phyloP scores from a whole-genome alignment of 441 rosid genomes.

The Erodium texanum region DNA sequence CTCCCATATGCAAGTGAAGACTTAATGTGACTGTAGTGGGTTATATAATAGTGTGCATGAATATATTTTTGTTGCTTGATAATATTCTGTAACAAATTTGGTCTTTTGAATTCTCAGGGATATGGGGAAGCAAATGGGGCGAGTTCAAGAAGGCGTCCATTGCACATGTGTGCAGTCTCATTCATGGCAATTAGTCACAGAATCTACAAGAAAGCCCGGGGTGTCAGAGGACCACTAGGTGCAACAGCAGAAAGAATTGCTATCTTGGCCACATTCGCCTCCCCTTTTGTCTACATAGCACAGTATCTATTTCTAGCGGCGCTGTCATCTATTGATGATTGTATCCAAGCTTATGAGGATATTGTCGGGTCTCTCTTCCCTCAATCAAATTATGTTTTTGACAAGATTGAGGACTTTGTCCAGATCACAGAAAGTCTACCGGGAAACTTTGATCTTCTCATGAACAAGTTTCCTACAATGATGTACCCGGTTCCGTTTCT shows the following conservation, averaged over 20 bases:
- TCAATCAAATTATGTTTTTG: constrained; percentile 29
- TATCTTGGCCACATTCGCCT: constrained; percentile 12
- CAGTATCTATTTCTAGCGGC: constrained; percentile 28
- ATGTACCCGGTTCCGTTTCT: constrained; percentile 28
- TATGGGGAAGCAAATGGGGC: constrained; percentile 15
- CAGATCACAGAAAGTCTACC: constrained; percentile 39
- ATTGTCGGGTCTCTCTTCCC: constrained; percentile 40
- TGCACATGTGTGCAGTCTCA: constrained; percentile 43
- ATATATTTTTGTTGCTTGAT: not conserved
- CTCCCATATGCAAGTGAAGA: not conserved
- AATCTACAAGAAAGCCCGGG: constrained; percentile 27
- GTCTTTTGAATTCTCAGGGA: constrained; percentile 20
- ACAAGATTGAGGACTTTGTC: constrained; percentile 33
- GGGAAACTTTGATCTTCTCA: constrained; percentile 27
- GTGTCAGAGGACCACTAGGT: constrained; percentile 28
- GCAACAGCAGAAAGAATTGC: constrained; percentile 19
- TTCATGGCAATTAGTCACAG: constrained; percentile 28
- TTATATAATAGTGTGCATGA: not conserved
- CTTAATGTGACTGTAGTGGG: not conserved
- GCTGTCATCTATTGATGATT: constrained; percentile 36
- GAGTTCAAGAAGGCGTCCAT: constrained; percentile 44
- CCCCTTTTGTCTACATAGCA: constrained; percentile 25
- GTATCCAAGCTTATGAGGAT: constrained; percentile 36
- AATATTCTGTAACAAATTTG: not conserved
- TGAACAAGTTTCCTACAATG: constrained; percentile 26